A percentile compares a stretch with the other conserved stretches of the same genome.
phyloP scores from a whole-genome alignment of 164 flowering plant species.

The Sextonia rubra region DNA sequence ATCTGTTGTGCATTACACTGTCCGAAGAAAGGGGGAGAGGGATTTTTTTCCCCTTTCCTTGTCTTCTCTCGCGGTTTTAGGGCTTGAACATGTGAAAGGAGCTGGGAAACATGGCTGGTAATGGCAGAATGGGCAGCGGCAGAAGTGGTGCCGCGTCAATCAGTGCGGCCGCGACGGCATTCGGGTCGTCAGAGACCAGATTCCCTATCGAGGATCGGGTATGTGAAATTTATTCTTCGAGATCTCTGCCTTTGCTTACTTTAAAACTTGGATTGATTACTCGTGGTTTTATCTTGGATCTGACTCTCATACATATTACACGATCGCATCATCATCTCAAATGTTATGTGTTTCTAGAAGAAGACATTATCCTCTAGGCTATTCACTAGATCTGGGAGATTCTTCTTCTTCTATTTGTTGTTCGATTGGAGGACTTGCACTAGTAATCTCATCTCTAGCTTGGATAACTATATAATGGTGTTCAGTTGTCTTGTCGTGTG shows the following conservation, averaged over 20 bases:
- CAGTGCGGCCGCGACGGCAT: constrained; percentile 21
- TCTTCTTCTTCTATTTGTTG: constrained; percentile 2
- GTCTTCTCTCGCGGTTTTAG: not conserved
- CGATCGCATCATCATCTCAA: too few relatives aligned
- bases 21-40: not conserved
- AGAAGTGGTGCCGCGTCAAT: constrained; percentile 23
- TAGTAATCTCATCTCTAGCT: not conserved
- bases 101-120: constrained; percentile 21
- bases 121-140: constrained; percentile 18
- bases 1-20: too few relatives aligned
- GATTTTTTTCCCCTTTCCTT: not conserved
- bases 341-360: not conserved
- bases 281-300: not conserved
- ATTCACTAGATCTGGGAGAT: constrained; percentile 1
- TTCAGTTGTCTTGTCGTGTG: not conserved
- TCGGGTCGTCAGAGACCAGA: constrained; percentile 22
- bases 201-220: constrained; percentile 25
- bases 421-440: constrained; percentile 1
- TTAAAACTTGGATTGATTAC: too few relatives aligned
- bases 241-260: not conserved
- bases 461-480: not conserved
- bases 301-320: not conserved
- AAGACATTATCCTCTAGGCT: not conserved
- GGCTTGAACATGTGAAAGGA: constrained; percentile 18
- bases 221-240: not conserved